Evolutionary conservation across 306 rosid genomes (phyloP).

Genomic region (Rosa rugosa): DNA sequence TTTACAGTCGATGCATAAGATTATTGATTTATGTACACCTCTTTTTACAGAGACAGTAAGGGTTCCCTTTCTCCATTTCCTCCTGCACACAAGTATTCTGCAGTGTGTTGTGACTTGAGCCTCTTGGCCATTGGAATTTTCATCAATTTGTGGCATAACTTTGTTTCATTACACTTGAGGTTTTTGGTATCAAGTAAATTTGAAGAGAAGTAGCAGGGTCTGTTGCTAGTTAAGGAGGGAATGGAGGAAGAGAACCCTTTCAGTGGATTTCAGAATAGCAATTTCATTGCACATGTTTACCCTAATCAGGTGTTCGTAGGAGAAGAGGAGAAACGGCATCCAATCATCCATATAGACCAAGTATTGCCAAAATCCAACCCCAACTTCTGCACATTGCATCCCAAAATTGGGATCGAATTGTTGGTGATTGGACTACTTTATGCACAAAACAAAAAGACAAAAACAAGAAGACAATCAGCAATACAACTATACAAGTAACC

Average conservation of each 20-base stretch:
- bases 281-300: too few relatives aligned
- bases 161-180: not conserved
- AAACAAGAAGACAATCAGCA: not conserved
- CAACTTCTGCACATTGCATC: not conserved
- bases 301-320: not conserved
- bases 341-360: not conserved
- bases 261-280: too few relatives aligned
- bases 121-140: not conserved
- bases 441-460: not conserved
- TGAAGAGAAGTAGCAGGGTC: too few relatives aligned
- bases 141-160: not conserved
- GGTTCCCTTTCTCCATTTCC: too few relatives aligned
- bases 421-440: not conserved
- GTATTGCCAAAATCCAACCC: not conserved
- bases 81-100: not conserved
- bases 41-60: too few relatives aligned
- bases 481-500: not conserved
- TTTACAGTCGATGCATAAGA: not conserved
- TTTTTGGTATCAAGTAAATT: not conserved
- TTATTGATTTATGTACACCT: not conserved
- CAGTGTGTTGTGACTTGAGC: not conserved
- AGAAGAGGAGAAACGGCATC: not conserved
- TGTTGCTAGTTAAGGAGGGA: too few relatives aligned
- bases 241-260: too few relatives aligned
- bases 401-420: not conserved